Evolutionary conservation across 1,139 yeast species (phyloP), one percentile per base, ranked within the genome.

Genomic region (Kazachstania sp.): DNA sequence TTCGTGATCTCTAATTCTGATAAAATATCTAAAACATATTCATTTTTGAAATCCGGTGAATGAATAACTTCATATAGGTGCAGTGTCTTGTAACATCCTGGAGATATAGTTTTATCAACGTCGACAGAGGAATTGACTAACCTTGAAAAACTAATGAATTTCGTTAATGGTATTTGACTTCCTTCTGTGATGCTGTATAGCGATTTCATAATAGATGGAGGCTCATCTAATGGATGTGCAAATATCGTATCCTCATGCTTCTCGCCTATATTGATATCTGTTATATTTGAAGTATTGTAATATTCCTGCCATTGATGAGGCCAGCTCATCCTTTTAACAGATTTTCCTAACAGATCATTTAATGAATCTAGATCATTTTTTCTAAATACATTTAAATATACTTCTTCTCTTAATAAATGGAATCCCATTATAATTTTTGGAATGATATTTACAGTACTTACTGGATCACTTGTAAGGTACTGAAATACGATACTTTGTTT

Each of bases 401-500:
- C 66, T 52, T 90, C 97, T 63, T 92, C 97, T 49, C 90, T 69
- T 2, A 87, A 67, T 34, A 87, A 60, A 67, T 90, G 97, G 39
- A 90, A 64, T 0, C 88, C 78, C 32, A 85, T 65, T 0, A 81
- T 71, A n/a, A 86, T 72, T 51, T 77, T 79, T 1, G 87, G 86
- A 2, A 81, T 65, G 57, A 78, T 11, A 13, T 37, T n/a, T 64
- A 1, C 55, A 50, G 72, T 65, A 52, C 39, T 44, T 37, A 43
- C 18, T 20, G 13, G 8, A 29, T 32, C 39, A 7, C 26, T 20
- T 9, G 28, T 40, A 73, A 74, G 49, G 68, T 65, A 42, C 39
- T 39, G 50, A 29, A 41, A 37, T 18, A 32, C 8, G 6, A 12
- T n/a, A 15, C 15, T 16, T 7, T n/a, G 7, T 3, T 13, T 19